Evolutionary conservation across 306 rosid species (phyloP), one percentile per base, ranked within the genome.

Genomic region (Dryas alaskensis): DNA sequence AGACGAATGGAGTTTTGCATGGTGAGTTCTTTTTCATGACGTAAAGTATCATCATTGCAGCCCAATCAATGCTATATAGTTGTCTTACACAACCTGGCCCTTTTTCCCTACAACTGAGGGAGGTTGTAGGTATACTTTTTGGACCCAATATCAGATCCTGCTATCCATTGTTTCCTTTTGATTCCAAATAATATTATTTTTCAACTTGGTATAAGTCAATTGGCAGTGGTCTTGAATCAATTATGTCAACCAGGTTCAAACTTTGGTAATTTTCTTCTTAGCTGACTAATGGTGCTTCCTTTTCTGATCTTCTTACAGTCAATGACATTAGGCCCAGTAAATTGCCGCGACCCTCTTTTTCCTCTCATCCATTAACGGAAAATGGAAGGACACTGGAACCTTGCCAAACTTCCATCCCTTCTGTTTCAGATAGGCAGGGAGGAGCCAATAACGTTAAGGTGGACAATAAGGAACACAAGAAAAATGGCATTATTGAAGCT

Each of bases 311-410:
- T 81, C 72, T 82, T 81, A 81, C 99, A 95, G 98, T 79, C 80
- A 62, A 58, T 75, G 97, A 95, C 79, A 77, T n/a, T 82, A 78
- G 83, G 87, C 91, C 93, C 65, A 74, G 77, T 86, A 95, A 92
- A 85, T 65, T 95, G 83, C 84, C 75, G 49, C 82, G 83, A 79
- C 61, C 82, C 13, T 65, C 83, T 14, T 61, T 84, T 53, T 79
- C 89, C 78, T 82, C 88, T 74, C 92, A 80, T 73, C 83, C 80
- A 2, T 52, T 67, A 17, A 17, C 65, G 11, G 92, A 83, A 82
- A 95, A 95, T 82, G 99, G 98, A 74, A 86, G 87, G 83, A 77
- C 76, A 62, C 57, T 83, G 81, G 88, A 87, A 76, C 87, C 85
- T 73, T 82, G 87, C 75, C 91, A 83, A 77, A 76, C 82, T 69